phyloP scores from a whole-genome alignment of 2,329 filamentous ascomycete genomes.

The Diplodia mutila region DNA sequence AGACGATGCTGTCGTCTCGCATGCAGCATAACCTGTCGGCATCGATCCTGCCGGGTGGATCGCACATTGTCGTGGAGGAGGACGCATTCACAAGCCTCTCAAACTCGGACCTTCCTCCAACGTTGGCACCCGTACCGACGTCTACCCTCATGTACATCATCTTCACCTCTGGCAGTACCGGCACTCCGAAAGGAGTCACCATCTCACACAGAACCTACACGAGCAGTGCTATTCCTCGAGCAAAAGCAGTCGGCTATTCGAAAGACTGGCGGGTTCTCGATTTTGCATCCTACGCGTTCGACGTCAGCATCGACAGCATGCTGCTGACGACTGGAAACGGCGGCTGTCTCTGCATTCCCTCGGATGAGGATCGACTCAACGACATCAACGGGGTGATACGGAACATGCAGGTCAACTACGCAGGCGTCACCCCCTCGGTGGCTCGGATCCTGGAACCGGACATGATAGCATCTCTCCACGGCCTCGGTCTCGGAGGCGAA shows the following conservation, averaged over 20 bases:
- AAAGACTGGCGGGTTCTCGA: slow-evolving; percentile 32
- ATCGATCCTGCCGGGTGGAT: slow-evolving; percentile 37
- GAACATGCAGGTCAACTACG: slow-evolving; percentile 58
- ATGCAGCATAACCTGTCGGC: slow-evolving; percentile 34
- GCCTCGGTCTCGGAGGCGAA: slow-evolving; percentile 48
- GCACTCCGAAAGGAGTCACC: slow-evolving; percentile 32
- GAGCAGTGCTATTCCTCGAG: slow-evolving; percentile 42
- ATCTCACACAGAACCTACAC: slow-evolving; percentile 29
- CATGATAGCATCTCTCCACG: slow-evolving; percentile 45
- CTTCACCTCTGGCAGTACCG: slow-evolving; percentile 31
- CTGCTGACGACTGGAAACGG: slow-evolving; percentile 51
- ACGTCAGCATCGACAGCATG: slow-evolving; percentile 39
- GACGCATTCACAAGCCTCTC: neutral
- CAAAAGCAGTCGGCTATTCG: slow-evolving; percentile 38
- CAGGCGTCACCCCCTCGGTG: slow-evolving; percentile 62
- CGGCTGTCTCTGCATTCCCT: slow-evolving; percentile 64
- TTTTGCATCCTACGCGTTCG: slow-evolving; percentile 33
- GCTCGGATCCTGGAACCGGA: slow-evolving; percentile 50
- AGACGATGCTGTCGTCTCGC: slow-evolving; percentile 11
- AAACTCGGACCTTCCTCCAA: neutral
- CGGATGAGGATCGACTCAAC: slow-evolving; percentile 55
- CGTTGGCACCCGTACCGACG: neutral
- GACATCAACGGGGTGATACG: slow-evolving; percentile 56
- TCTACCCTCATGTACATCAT: slow-evolving; percentile 43
- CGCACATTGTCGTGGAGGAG: slow-evolving; percentile 19